Percentiles rank a stretch among this genome's conserved stretches.
These are phyloP conservation scores for Trichosporon inkin DNA, from an alignment of 1,284 basidiomycete species.

Conservation along the genomic window DNA sequence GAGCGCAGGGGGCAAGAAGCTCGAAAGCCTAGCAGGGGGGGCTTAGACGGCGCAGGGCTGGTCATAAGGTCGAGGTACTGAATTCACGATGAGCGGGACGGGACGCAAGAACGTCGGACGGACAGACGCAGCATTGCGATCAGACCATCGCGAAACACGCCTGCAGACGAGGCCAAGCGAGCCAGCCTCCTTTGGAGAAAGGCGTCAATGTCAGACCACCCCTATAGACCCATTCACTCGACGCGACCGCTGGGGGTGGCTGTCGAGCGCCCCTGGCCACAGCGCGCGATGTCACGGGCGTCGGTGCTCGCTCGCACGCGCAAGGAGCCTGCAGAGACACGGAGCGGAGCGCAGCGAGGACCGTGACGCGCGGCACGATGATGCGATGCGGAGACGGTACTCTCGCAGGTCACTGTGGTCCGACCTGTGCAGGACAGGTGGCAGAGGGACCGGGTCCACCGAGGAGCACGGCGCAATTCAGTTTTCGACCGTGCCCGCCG, in stretches of 20 bases:
- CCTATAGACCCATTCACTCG: background rate
- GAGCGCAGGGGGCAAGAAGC: too few species aligned
- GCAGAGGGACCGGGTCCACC: background rate
- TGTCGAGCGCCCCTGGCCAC: too few species aligned
- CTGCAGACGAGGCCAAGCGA: background rate
- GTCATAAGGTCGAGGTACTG: constrained; percentile 3
- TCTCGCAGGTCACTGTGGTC: too few species aligned
- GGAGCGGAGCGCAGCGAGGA: too few species aligned
- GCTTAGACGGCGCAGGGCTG: background rate
- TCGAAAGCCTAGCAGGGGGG: background rate
- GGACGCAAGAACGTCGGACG: background rate
- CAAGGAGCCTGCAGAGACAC: too few species aligned
- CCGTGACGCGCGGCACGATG: too few species aligned
- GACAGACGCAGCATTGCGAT: background rate
- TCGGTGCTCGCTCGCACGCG: too few species aligned
- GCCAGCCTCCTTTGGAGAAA: background rate
- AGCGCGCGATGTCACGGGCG: too few species aligned
- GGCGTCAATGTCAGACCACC: background rate
- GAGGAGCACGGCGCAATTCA: constrained; percentile 1
- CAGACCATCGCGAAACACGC: background rate
- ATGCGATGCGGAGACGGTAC: too few species aligned
- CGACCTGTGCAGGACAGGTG: background rate
- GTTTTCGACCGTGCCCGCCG: constrained; percentile 1
- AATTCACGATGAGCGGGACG: background rate
- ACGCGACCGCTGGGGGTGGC: too few species aligned